These are phyloP conservation scores for Citrullus colocynthis DNA, from an alignment of 306 rosid species.

Conservation along the genomic window DNA sequence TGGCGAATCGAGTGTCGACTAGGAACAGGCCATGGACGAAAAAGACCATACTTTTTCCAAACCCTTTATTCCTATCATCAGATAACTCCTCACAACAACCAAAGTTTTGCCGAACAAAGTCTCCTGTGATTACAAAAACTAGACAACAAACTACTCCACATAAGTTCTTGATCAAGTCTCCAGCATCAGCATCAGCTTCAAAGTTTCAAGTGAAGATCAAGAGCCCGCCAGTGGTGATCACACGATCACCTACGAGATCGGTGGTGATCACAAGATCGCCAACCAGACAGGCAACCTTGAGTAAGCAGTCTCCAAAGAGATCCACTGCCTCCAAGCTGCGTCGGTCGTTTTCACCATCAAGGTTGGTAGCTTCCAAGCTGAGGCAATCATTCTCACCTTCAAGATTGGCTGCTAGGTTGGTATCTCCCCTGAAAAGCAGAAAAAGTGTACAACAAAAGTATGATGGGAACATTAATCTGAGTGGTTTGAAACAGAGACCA, in stretches of 20 bases:
- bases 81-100: slow-evolving; percentile 26
- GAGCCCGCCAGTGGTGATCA: slow-evolving; percentile 35
- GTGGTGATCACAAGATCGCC: slow-evolving; percentile 20
- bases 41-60: slow-evolving; percentile 80
- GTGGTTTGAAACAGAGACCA: slow-evolving; percentile 61
- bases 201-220: slow-evolving; percentile 47
- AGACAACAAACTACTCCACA: slow-evolving; percentile 51
- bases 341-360: slow-evolving; percentile 31
- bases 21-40: slow-evolving; percentile 77
- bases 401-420: slow-evolving; percentile 54
- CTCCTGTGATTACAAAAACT: slow-evolving; percentile 56
- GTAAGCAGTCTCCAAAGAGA: slow-evolving; percentile 53
- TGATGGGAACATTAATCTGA: slow-evolving; percentile 19
- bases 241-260: slow-evolving; percentile 34
- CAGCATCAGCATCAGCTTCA: slow-evolving; percentile 42
- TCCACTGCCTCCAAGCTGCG: slow-evolving; percentile 52
- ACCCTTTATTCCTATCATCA: slow-evolving; percentile 66
- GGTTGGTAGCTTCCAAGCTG: slow-evolving; percentile 32
- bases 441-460: slow-evolving; percentile 28
- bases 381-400: slow-evolving; percentile 70
- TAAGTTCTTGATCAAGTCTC: slow-evolving; percentile 77
- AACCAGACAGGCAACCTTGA: neutral
- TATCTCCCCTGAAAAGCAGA: slow-evolving; percentile 60
- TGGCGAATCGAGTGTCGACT: slow-evolving; percentile 79
- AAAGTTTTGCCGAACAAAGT: slow-evolving; percentile 58